Evolutionary conservation across 2,329 filamentous ascomycete genomes (phyloP).

Genomic region (Bretziella fagacearum): DNA sequence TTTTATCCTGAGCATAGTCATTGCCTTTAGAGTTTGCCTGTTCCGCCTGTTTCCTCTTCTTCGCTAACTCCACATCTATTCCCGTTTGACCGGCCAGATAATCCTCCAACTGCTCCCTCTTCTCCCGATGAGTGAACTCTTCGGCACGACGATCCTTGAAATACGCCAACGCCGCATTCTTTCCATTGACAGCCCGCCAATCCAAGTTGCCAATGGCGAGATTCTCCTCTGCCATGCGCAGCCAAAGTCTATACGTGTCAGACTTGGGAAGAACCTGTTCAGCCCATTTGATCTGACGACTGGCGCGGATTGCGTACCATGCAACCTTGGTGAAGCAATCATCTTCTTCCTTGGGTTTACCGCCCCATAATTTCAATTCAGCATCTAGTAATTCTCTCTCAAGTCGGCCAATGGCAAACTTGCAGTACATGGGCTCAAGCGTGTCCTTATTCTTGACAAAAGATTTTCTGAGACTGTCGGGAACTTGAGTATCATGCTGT

Average conservation of each 20-base stretch:
- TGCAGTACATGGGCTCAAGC: too few species aligned
- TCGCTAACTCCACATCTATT: background rate
- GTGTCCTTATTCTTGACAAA: too few species aligned
- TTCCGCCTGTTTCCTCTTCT: background rate
- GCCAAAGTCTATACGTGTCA: constrained; percentile 36
- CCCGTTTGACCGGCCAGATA: background rate
- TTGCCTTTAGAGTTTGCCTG: too few species aligned
- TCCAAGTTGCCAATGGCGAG: constrained; percentile 20
- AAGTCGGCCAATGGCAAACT: too few species aligned
- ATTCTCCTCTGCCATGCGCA: constrained; percentile 29
- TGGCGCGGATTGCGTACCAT: constrained; percentile 42
- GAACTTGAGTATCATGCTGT: background rate
- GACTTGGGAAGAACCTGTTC: constrained; percentile 36
- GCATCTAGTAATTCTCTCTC: background rate
- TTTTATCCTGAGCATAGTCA: too few species aligned
- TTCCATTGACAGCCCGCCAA: constrained; percentile 33
- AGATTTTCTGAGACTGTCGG: too few species aligned
- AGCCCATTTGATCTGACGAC: constrained; percentile 35
- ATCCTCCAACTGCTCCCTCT: background rate
- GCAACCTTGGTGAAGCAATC: constrained; percentile 35
- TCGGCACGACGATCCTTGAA: too few species aligned
- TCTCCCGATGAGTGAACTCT: too few species aligned
- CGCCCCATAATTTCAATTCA: background rate
- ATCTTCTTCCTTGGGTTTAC: background rate
- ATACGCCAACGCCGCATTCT: constrained; percentile 22